A percentile compares a stretch with the other conserved stretches of the same genome.
phyloP scores from a whole-genome alignment of 83 land plant species.

The Diphasiastrum complanatum region DNA sequence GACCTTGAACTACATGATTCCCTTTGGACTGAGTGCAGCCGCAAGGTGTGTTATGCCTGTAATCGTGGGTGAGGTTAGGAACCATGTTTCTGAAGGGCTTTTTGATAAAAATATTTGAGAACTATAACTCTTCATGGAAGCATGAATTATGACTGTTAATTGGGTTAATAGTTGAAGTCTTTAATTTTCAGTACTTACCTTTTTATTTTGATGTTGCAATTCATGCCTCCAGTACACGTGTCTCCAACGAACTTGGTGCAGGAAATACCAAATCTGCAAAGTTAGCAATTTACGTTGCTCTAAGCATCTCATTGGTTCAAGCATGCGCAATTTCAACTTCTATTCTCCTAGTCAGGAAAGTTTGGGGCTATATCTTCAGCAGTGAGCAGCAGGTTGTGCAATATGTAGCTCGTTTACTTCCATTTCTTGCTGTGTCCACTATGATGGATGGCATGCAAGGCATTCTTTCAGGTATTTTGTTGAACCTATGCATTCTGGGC shows the following conservation, averaged over 20 bases:
- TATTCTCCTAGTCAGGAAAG: conserved; percentile 34
- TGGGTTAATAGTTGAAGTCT: no score
- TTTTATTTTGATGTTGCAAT: neutral
- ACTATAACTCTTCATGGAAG: no score
- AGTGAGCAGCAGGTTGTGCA: conserved; percentile 40
- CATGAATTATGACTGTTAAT: no score
- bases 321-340: conserved; percentile 28
- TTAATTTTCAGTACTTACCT: no score
- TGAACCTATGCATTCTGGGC: no score
- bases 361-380: conserved; percentile 51
- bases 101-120: no score
- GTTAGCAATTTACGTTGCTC: conserved; percentile 29
- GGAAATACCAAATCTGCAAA: conserved; percentile 48
- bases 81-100: neutral
- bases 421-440: conserved; percentile 29
- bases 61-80: neutral
- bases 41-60: conserved; percentile 30
- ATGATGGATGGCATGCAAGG: conserved; percentile 40
- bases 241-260: conserved; percentile 68
- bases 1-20: conserved; percentile 32
- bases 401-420: conserved; percentile 35
- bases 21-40: conserved; percentile 40
- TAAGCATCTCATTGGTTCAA: conserved; percentile 38
- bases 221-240: conserved; percentile 46
- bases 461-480: conserved; percentile 40